Conservation (phyloP, 2,329 filamentous ascomycete species). For the Aspergillus ochraceoroseus region DNA sequence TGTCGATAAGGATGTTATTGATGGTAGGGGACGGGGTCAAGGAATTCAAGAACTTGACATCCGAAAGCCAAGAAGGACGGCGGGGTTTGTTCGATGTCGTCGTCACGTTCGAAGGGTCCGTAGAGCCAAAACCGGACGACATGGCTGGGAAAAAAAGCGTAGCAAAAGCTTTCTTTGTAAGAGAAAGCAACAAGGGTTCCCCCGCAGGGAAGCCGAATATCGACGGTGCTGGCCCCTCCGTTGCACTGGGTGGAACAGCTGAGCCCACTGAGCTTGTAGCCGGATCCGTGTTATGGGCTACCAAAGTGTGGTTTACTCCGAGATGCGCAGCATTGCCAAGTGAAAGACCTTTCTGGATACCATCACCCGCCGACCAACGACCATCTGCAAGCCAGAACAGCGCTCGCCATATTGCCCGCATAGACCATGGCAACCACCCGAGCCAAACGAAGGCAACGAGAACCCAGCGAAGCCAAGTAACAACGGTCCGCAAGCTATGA, state of each 20-base stretch:
- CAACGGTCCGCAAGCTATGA: constrained; percentile 65
- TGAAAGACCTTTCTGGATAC: constrained; percentile 19
- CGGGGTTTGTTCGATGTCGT: constrained; percentile 30
- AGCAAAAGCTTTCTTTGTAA: constrained; percentile 44
- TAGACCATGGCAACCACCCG: constrained; percentile 78
- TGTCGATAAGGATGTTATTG: constrained; percentile 74
- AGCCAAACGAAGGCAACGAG: constrained; percentile 86
- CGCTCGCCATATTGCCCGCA: constrained; percentile 86
- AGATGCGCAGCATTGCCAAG: constrained; percentile 22
- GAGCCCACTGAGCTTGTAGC: constrained; percentile 25
- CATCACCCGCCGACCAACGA: constrained; percentile 50
- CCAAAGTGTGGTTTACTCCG: constrained; percentile 28
- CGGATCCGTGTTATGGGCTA: constrained; percentile 19
- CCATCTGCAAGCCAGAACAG: constrained; percentile 92
- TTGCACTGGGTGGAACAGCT: constrained; percentile 24
- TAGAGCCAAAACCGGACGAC: constrained; percentile 27
- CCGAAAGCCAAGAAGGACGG: constrained; percentile 53
- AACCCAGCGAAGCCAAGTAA: constrained; percentile 72
- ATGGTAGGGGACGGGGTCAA: constrained; percentile 64
- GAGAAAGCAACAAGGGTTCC: constrained; percentile 45
- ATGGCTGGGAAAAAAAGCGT: constrained; percentile 33
- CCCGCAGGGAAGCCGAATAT: constrained; percentile 41
- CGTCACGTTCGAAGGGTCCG: constrained; percentile 26
- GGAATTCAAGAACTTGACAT: constrained; percentile 51
- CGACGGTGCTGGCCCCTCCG: constrained; percentile 34